phyloP scores from a whole-genome alignment of 2,329 filamentous ascomycete species.

The Colletotrichum eleusines region DNA sequence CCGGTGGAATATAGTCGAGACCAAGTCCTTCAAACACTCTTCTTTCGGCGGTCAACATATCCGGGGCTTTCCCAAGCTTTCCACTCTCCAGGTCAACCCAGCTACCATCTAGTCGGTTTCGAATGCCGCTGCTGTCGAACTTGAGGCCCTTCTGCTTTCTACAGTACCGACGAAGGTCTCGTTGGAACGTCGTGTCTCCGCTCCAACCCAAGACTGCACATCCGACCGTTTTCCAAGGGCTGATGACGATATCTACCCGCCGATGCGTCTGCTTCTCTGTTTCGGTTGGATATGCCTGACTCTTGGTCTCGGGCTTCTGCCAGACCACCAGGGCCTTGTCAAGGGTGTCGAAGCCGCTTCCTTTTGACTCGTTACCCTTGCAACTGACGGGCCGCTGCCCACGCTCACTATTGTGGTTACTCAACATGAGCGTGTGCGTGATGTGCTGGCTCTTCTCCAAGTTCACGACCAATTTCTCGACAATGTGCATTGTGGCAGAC shows the following conservation, averaged over 20 bases:
- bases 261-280: slow-evolving; percentile 69
- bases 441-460: slow-evolving; percentile 79
- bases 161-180: slow-evolving; percentile 85
- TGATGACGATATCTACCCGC: slow-evolving; percentile 91
- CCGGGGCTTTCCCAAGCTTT: slow-evolving; percentile 60
- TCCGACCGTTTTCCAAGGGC: slow-evolving; percentile 88
- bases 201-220: slow-evolving; percentile 92
- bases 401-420: slow-evolving; percentile 76
- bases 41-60: slow-evolving; percentile 81
- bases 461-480: slow-evolving; percentile 76
- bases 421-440: slow-evolving; percentile 83
- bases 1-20: slow-evolving; percentile 74
- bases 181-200: slow-evolving; percentile 88
- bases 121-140: slow-evolving; percentile 91
- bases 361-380: slow-evolving; percentile 59
- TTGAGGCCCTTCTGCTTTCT: slow-evolving; percentile 80
- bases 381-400: slow-evolving; percentile 72
- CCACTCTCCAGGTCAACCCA: slow-evolving; percentile 79
- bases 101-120: slow-evolving; percentile 72
- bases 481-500: slow-evolving; percentile 73
- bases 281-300: slow-evolving; percentile 1
- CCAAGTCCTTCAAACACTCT: slow-evolving; percentile 83
- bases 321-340: slow-evolving; percentile 95
- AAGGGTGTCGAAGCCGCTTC: slow-evolving; percentile 83
- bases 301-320: slow-evolving; percentile 71